phyloP scores from a whole-genome alignment of 371 early-diverging fungal species.

The Mucor irregularis region DNA sequence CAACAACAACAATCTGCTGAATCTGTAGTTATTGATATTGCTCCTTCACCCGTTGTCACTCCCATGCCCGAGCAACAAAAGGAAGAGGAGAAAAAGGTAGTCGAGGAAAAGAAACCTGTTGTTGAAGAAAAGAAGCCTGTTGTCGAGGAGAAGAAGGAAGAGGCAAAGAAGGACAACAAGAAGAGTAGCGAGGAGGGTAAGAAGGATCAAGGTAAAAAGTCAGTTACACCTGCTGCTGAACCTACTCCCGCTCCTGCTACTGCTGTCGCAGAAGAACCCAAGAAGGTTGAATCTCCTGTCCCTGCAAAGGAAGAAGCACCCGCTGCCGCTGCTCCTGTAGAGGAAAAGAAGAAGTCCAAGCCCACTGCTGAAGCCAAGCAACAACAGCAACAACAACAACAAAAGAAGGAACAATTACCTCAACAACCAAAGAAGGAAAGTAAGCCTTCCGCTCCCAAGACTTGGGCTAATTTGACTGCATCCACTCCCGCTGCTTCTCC shows the following conservation, averaged over 20 bases:
- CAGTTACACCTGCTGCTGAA: neutral
- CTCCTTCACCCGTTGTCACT: neutral
- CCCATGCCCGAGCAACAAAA: neutral
- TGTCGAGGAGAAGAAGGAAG: slow-evolving; percentile 11
- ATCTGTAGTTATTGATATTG: slow-evolving; percentile 1
- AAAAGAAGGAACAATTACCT: no score
- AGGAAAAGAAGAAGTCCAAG: slow-evolving; percentile 13
- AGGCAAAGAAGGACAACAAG: neutral
- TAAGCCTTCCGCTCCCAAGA: slow-evolving; percentile 36
- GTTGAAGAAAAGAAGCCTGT: neutral
- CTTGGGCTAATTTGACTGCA: slow-evolving; percentile 43
- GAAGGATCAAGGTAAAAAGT: neutral
- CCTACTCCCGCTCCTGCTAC: neutral
- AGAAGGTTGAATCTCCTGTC: slow-evolving; percentile 1
- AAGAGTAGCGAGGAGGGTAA: neutral
- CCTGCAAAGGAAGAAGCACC: neutral
- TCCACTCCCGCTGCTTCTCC: slow-evolving; percentile 23
- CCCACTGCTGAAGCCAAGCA: slow-evolving; percentile 2
- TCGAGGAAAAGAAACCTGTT: neutral
- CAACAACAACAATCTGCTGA: slow-evolving; percentile 6
- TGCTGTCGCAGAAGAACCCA: neutral
- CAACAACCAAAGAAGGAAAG: slow-evolving; percentile 3
- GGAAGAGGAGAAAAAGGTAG: neutral
- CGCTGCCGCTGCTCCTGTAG: neutral
- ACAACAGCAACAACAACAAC: slow-evolving; percentile 7